These are phyloP conservation scores for Aspergillus brunneoviolaceus DNA, from an alignment of 2,329 filamentous ascomycete genomes.

Conservation along the genomic window DNA sequence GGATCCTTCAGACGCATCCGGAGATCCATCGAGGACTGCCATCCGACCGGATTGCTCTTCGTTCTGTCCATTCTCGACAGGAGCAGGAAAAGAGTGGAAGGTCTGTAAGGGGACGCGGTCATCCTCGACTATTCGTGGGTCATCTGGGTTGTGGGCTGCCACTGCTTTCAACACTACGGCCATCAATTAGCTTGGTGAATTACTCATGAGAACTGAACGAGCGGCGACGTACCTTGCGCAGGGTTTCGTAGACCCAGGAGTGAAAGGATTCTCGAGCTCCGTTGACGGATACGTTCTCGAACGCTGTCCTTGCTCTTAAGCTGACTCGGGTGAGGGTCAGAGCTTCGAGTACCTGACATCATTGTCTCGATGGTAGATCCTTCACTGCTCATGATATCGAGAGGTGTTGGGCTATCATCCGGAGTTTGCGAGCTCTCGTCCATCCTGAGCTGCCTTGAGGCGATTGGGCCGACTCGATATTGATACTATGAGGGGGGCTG, in stretches of 20 bases:
- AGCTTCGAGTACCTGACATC: constrained; percentile 28
- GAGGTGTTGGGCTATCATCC: neutral
- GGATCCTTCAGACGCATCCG: neutral
- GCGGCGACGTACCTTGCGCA: constrained; percentile 24
- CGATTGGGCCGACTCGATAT: neutral
- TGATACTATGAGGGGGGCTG: neutral
- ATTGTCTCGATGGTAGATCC: constrained; percentile 19
- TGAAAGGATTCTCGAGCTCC: constrained; percentile 39
- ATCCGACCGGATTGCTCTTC: neutral
- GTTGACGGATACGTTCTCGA: constrained; percentile 32
- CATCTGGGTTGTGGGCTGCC: neutral
- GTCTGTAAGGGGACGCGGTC: neutral
- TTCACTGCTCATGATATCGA: neutral
- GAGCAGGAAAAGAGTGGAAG: neutral
- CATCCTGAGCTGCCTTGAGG: neutral
- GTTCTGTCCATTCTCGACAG: neutral
- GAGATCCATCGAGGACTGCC: neutral
- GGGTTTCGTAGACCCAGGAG: constrained; percentile 34
- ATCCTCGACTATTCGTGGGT: neutral
- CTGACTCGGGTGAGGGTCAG: constrained; percentile 19
- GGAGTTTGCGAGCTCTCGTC: neutral
- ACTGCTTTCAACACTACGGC: neutral
- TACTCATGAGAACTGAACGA: neutral
- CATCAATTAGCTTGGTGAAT: neutral
- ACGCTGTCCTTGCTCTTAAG: constrained; percentile 26